Evolutionary conservation across 495 filamentous ascomycete species (phyloP).

Genomic region (Neurospora terricola): DNA sequence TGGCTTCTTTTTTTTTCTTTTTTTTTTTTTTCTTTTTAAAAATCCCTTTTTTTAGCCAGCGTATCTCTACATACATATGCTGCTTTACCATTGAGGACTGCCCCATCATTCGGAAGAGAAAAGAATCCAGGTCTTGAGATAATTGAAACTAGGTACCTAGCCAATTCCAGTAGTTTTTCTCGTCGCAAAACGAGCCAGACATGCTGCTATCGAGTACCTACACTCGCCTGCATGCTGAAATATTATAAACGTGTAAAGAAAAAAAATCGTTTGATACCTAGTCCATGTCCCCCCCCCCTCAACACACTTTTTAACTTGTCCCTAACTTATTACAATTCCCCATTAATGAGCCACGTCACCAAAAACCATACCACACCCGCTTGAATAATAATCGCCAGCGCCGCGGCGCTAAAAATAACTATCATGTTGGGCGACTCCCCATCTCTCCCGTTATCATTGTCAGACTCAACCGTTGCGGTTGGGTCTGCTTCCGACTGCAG

Average conservation of each 20-base stretch:
- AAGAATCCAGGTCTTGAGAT: background rate
- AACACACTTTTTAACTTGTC: too few relatives aligned
- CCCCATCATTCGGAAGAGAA: background rate
- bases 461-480: background rate
- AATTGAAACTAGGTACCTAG: background rate
- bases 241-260: too few relatives aligned
- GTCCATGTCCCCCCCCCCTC: background rate
- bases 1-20: too few relatives aligned
- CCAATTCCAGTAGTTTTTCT: background rate
- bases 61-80: background rate
- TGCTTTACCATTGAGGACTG: background rate
- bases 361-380: background rate
- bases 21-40: background rate
- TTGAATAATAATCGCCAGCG: background rate
- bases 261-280: too few relatives aligned
- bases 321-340: too few relatives aligned
- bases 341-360: background rate
- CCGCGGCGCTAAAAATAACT: background rate
- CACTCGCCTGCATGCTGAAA: too few relatives aligned
- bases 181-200: too few relatives aligned
- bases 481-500: background rate
- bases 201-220: too few relatives aligned
- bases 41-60: too few relatives aligned
- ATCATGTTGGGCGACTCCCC: background rate
- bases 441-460: background rate